A percentile compares a stretch with the other conserved stretches of the same genome.
These are phyloP conservation scores for Mycena olivaceomarginata DNA, from an alignment of 768 basidiomycete species.

Conservation along the genomic window DNA sequence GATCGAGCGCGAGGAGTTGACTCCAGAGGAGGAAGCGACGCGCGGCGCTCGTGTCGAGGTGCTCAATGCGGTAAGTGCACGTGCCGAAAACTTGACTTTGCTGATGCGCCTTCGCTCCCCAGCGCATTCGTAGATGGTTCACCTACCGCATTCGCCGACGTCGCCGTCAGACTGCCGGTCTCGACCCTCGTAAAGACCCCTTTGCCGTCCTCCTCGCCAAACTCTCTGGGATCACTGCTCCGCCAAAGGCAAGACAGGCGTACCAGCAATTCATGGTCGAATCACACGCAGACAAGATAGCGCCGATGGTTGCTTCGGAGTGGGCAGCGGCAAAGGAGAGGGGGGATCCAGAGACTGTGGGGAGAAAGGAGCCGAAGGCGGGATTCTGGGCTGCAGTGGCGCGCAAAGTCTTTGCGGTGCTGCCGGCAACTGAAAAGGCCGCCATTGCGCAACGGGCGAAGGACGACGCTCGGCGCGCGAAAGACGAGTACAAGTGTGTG, in stretches of 20 bases:
- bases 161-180: neutral
- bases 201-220: neutral
- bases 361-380: neutral
- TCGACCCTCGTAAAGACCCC: neutral
- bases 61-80: slow-evolving; percentile 24
- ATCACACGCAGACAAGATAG: neutral
- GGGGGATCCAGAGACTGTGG: neutral
- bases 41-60: neutral
- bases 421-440: neutral
- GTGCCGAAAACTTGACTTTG: neutral
- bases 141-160: slow-evolving; percentile 5
- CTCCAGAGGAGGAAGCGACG: slow-evolving; percentile 1
- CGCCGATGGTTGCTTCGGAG: neutral
- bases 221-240: neutral
- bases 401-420: neutral
- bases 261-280: slow-evolving; percentile 16
- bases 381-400: slow-evolving; percentile 2
- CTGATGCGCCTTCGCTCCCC: neutral
- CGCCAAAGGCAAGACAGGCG: slow-evolving; percentile 2
- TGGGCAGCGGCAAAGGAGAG: neutral
- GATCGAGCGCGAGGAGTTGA: neutral
- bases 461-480: neutral
- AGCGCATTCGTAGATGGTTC: slow-evolving; percentile 10
- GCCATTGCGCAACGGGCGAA: neutral
- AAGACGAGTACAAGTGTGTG: no score